Evolutionary conservation across 2,329 filamentous ascomycete genomes (phyloP), one percentile per base, ranked within the genome.

Genomic region (Geosmithia putterillii): DNA sequence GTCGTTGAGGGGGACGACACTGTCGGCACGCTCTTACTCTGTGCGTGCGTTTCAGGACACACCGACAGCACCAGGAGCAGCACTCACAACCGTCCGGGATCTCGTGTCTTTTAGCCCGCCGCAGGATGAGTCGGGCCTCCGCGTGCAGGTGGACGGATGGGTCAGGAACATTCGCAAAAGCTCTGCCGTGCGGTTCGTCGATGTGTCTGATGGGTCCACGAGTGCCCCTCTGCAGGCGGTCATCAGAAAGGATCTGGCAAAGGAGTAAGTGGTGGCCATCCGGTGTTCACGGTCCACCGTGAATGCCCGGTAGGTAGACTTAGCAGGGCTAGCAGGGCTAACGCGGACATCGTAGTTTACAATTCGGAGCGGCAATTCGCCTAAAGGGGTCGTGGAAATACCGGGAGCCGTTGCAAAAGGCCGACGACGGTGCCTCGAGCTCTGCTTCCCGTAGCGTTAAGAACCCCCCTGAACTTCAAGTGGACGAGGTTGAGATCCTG

Each of bases 151-250:
- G 52, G 74, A 83, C 57, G 90, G 89, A 47, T 90, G 83, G 66
- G 73, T 95, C 44, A 78, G 86, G 49, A 90, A 86, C 4, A 81
- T 95, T 47, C 76, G 90, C 48, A 85, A 86, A 59, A 88, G 94
- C 69, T 94, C 95, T 60, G 74, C 74, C 19, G 71, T 83, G 46
- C 81, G 83, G 5, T 96, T 98, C 64, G 82, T 89, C 42, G 77
- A 87, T 46, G 70, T 96, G 42, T 82, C 83, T 10, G 92, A 98
- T 68, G 92, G 92, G 38, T 94, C 88, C 12, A 87, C 84, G 37
- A 69, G 86, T 51, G 70, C 81, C 48, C 71, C 86, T 22, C 61
- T 96, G 44, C 92, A 98, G 65, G 86, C 83, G 39, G 79, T 95
- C 40, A 66, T 95, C 51, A 77, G 77, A 44, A 81, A 84, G 49